Evolutionary conservation across 139 green algal genomes (phyloP), one percentile per base, ranked within the genome.

Genomic region (Pedinophyceae sp.): DNA sequence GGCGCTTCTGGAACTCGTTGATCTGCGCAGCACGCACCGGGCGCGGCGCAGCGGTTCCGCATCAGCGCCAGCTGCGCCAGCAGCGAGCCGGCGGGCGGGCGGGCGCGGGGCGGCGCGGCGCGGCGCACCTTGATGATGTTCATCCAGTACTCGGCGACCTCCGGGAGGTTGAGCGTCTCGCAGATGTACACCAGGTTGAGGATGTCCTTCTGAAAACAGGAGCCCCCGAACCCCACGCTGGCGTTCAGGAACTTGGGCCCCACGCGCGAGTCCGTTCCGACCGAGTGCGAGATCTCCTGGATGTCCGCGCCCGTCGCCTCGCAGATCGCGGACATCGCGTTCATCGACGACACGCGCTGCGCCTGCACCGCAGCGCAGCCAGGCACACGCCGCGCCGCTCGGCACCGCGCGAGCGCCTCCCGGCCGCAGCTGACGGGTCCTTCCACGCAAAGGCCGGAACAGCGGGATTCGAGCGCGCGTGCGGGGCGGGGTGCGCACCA

Each of bases 131-230:
- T n/a, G n/a, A n/a, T n/a, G n/a, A n/a, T n/a, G n/a, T n/a, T n/a
- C n/a, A n/a, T n/a, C 90, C 90, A 98, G 83, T 98, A 98, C 28
- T 93, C 72, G 2, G 88, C 86, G 26, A 97, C 88, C 65, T 94
- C 74, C 54, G 86, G 74, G 6, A 99, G 75, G 25, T 89, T 89
- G 4, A 89, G 72, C 3, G 64, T 86, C 54, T 77, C 67, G 10
- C 10, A 52, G 65, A 99, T 95, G 72, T 99, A 99, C 5, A 66
- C 64, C 60, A 81, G 58, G 78, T 98, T 98, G 27, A 98, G 80
- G 65, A 98, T 98, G 60, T 98, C 90, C 72, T 97, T 97, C 74
- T 98, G 92, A 80, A 99, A 99, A 83, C 92, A 99, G 43, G 77
- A 93, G 54, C 92, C 92, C 39, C 92, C 92, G 74, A 99, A 99